Evolutionary conservation across 495 filamentous ascomycete species (phyloP), one percentile per base, ranked within the genome.

Genomic region (Hyaloscypha variabilis): DNA sequence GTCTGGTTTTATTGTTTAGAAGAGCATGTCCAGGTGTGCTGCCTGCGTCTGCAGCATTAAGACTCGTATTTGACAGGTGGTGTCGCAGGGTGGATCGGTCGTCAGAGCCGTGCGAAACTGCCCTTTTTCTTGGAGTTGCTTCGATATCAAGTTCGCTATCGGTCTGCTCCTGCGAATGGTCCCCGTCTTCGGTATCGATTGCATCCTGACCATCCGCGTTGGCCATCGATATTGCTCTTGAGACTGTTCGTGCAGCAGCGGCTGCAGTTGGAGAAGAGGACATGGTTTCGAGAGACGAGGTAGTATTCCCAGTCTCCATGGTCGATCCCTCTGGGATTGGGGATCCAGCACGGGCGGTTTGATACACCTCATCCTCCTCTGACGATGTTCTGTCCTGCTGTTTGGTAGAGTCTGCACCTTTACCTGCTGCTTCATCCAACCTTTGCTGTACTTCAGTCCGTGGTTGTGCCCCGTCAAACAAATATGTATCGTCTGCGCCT

Each of bases 221-320:
- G 49, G 77, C 74, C 67, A 73, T 77, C 1, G 84, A 84, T 30
- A 83, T 67, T 39, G 77, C 81, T 31, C 83, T 77, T 8, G 85
- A 85, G 1, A 83, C 73, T 2, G 81, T 84, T 64, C 89, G 79
- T 34, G 83, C 84, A 13, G 86, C 82, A 0, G 86, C 88, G 2
- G 87, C 87, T 10, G 85, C 84, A 0, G 87, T 85, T 17, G 90
- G 90, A 8, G 89, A 91, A 4, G 89, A 91, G 8, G 81, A 81
- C 57, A 87, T 76, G 10, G 79, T 82, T 69, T 91, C 88, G 2
- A 89, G 72, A 3, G 82, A 81, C 14, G 85, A 86, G 0, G 85
- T 87, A n/a, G 74, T 73, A 60, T 85, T 81, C 79, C 79, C 21
- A 74, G 69, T 24, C 64, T 72, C 39, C 70, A 72, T 14, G 78